phyloP scores from a whole-genome alignment of 805 yeast species.

The Yarrowia osloensis region DNA sequence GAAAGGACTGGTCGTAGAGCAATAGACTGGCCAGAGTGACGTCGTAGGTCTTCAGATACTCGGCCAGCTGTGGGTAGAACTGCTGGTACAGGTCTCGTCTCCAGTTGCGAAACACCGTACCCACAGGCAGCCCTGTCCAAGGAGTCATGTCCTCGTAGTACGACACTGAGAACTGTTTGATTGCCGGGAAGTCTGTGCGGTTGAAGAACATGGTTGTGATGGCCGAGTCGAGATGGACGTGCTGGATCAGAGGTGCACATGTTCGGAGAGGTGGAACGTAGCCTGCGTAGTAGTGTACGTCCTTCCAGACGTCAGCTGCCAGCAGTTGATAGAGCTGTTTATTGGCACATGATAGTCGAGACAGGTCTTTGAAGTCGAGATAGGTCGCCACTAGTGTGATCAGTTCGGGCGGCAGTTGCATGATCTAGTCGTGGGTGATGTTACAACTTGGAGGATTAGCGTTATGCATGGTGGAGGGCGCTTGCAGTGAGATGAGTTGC shows the following conservation, averaged over 20 bases:
- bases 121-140: slow-evolving; percentile 2
- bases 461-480: not conserved
- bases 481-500: not conserved
- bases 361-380: slow-evolving; percentile 10
- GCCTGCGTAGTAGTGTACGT: not conserved
- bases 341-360: slow-evolving; percentile 5
- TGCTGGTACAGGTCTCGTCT: slow-evolving; percentile 10
- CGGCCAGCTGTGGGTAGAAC: slow-evolving; percentile 7
- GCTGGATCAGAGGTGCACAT: slow-evolving; percentile 3
- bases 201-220: slow-evolving; percentile 15
- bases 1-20: slow-evolving; percentile 14
- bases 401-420: slow-evolving; percentile 11
- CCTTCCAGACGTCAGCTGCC: not conserved
- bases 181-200: not conserved
- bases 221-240: slow-evolving; percentile 3
- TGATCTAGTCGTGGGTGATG: not conserved
- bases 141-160: slow-evolving; percentile 7
- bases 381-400: not conserved
- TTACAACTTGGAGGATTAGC: not conserved
- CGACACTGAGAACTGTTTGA: slow-evolving; percentile 1
- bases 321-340: slow-evolving; percentile 1
- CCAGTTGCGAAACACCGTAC: slow-evolving; percentile 12
- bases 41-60: not conserved
- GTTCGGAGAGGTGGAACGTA: slow-evolving; percentile 1
- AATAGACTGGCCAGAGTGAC: not conserved